Evolutionary conservation across 371 early-diverging fungal species (phyloP), one percentile per base, ranked within the genome.

Genomic region (Smittium culicis): DNA sequence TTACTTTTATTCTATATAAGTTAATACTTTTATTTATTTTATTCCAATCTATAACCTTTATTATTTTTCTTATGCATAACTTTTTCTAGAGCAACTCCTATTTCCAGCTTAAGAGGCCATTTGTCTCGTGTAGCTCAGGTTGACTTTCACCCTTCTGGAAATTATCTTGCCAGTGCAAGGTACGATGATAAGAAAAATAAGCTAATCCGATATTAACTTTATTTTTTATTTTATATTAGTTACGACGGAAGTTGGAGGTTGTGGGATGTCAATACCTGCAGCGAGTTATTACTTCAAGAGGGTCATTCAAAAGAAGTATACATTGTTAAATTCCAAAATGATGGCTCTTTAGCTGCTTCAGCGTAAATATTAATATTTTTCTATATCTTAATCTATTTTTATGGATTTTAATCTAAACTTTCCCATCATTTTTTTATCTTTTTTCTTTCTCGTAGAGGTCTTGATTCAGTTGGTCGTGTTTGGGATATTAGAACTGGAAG

Each of bases 401-500:
- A 60, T 57, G 34, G 58, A 24, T 24, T 66, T 27, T n/a, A 34
- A 20, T 30, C 28, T 31, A 24, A 31, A 33, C 32, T 65, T 61
- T 2, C 28, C 20, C n/a, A 32, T 32, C 60, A 5, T 45, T 45
- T 45, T 11, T 60, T 60, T 60, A 60, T 20, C 20, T 14, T 29
- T 54, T 16, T 63, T 17, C 5, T 16, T n/a, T 63, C 3, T 28
- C 3, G 11, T 65, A 65, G 66, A 61, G 98, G 96, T 2, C 74
- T 89, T 61, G 98, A 96, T 75, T 82, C 88, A 2, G 77, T 92
- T 60, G 96, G 94, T 11, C 83, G 94, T 34, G 88, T 97, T 0
- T 97, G 98, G 98, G 98, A 97, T 79, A 78, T 90, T 61, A 83
- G 98, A 63, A 89, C 91, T 2, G 98, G 98, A 1, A 80, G 92